These are phyloP conservation scores for Ephemerocybe angulata DNA, from an alignment of 768 basidiomycete genomes.

Conservation along the genomic window DNA sequence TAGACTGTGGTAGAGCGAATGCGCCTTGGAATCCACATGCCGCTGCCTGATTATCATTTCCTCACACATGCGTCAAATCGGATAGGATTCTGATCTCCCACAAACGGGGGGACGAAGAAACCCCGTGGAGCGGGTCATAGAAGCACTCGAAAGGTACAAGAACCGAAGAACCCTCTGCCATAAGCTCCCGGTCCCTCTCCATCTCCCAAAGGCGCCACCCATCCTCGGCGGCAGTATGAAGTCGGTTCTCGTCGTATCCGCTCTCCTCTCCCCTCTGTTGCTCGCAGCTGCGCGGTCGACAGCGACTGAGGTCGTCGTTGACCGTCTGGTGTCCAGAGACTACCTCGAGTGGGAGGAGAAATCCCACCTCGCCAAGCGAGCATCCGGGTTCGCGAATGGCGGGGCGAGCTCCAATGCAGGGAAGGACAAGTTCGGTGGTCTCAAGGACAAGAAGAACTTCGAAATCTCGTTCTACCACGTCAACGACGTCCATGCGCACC, in stretches of 20 bases:
- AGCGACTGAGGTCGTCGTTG: conserved; percentile 14
- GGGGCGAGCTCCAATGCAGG: conserved; percentile 13
- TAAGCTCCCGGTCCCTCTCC: background rate
- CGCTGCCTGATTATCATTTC: too few species aligned
- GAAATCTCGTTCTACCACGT: conserved; percentile 36
- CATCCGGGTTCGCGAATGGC: conserved; percentile 18
- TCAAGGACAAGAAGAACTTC: conserved; percentile 18
- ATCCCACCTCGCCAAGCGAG: conserved; percentile 16
- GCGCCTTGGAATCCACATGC: too few species aligned
- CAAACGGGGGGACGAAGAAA: too few species aligned
- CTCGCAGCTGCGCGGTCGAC: conserved; percentile 1
- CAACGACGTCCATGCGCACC: conserved; percentile 44
- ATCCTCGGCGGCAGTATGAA: background rate
- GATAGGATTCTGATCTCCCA: too few species aligned
- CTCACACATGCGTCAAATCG: too few species aligned
- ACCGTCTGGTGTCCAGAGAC: conserved; percentile 22
- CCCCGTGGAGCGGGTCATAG: too few species aligned
- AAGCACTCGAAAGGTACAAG: background rate
- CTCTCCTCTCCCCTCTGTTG: background rate
- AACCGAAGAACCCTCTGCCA: too few species aligned
- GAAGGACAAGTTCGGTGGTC: conserved; percentile 16
- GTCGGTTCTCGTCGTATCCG: background rate
- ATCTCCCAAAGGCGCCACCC: background rate
- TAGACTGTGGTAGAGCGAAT: too few species aligned
- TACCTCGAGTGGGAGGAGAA: conserved; percentile 12